Evolutionary conservation across 2,329 filamentous ascomycete species (phyloP), one percentile per base, ranked within the genome.

Genomic region (Trichoderma guizhouense): DNA sequence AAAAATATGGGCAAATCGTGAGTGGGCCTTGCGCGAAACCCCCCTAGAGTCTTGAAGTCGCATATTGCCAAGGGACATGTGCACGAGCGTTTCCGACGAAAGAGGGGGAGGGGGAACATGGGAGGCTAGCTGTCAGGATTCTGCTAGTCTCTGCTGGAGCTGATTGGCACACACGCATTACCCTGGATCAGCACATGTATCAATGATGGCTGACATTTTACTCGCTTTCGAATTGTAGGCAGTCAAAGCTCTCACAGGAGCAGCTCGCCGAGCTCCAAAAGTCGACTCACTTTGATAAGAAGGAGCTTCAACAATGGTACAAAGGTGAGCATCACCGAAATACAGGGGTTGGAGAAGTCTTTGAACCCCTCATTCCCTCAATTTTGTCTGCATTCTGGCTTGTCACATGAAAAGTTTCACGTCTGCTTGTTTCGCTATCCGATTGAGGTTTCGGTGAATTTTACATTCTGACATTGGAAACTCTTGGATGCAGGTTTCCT

Each of bases 281-380:
- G 86, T 94, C 94, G 73, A 99, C 96, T 75, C 94, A 98, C 84
- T 99, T 99, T 81, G 96, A 99, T 84, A 98, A 98, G 91, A 98
- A 98, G 87, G 96, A 99, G 84, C 84, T 99, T 81, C 96, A 99
- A 83, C 95, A 98, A 90, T 99, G 96, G 96, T 98, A 99, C 85
- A 98, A 98, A 88, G 96, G 96, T 97, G 83, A 75, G 90, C 53
- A 63, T n/a, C 53, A 21, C 53, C 6, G 3, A 5, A 11, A 11
- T 28, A 36, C 28, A 34, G 21, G 43, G 28, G 47, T 24, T 24
- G 53, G 53, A 47, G 34, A 47, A 60, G 24, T 11, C 18, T 24
- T 32, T 7, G 21, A 60, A 21, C 36, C 34, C n/a, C 65, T 47
- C 53, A 32, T 18, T 32, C 65, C 26, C 64, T 68, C 51, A 11